Conservation (phyloP, 371 early-diverging fungal genomes). For the Rhizopus sp. region DNA sequence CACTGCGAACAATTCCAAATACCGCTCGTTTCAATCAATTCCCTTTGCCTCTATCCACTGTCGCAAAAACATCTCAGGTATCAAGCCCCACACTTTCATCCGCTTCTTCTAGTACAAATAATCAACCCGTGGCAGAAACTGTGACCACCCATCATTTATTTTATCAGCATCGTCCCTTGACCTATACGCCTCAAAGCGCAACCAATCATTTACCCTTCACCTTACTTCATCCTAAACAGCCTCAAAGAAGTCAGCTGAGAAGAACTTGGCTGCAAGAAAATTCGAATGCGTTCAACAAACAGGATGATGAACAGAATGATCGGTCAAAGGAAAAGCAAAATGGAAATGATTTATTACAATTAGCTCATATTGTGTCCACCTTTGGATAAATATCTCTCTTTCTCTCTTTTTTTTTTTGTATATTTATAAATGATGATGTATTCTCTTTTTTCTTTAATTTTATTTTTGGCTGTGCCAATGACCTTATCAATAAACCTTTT, state of each 20-base stretch:
- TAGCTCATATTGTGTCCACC: slow-evolving; percentile 46
- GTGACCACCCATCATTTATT: slow-evolving; percentile 5
- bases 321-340: slow-evolving; percentile 10
- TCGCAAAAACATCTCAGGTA: slow-evolving; percentile 20
- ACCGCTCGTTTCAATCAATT: slow-evolving; percentile 21
- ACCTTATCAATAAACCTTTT: not conserved
- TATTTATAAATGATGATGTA: not conserved
- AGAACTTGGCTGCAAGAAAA: slow-evolving; percentile 14
- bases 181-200: slow-evolving; percentile 16
- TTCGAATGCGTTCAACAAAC: slow-evolving; percentile 10
- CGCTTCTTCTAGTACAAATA: not conserved
- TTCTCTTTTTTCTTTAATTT: not conserved
- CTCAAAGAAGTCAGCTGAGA: slow-evolving; percentile 1
- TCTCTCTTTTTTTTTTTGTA: slow-evolving; percentile 8
- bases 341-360: slow-evolving; percentile 25
- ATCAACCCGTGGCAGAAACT: too few species aligned
- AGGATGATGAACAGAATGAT: slow-evolving; percentile 18
- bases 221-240: slow-evolving; percentile 33
- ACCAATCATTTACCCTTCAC: slow-evolving; percentile 25
- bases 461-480: not conserved
- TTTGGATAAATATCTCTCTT: slow-evolving; percentile 39
- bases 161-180: slow-evolving; percentile 39
- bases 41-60: slow-evolving; percentile 22
- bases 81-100: slow-evolving; percentile 17
- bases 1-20: slow-evolving; percentile 16